Evolutionary conservation across 257 asterid species (phyloP).

Genomic region (Primulina huaijiensis): DNA sequence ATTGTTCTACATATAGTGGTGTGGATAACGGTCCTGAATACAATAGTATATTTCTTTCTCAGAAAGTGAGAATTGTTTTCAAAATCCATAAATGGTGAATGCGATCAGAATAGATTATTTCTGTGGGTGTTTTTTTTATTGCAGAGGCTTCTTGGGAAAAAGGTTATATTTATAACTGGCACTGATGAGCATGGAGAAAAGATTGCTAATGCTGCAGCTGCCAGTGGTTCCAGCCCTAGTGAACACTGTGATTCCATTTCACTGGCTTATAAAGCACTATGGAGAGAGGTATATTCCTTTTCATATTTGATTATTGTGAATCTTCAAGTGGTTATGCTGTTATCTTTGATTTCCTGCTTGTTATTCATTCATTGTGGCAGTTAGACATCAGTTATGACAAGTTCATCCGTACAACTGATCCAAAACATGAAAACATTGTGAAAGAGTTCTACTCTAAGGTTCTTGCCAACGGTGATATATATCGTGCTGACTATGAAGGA

Average conservation of each 20-base stretch:
- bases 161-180: slow-evolving; percentile 84
- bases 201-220: slow-evolving; percentile 87
- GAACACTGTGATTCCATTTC: slow-evolving; percentile 81
- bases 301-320: not conserved
- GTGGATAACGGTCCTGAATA: not conserved
- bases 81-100: slow-evolving; percentile 14
- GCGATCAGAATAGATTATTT: slow-evolving; percentile 6
- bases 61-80: slow-evolving; percentile 10
- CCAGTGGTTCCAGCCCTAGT: slow-evolving; percentile 63
- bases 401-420: slow-evolving; percentile 87
- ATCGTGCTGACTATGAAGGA: slow-evolving; percentile 92
- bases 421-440: slow-evolving; percentile 73
- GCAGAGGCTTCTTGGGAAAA: slow-evolving; percentile 83
- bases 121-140: slow-evolving; percentile 17
- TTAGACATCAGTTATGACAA: slow-evolving; percentile 79
- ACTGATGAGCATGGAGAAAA: slow-evolving; percentile 98
- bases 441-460: slow-evolving; percentile 84
- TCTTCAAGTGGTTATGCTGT: not conserved
- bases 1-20: not conserved
- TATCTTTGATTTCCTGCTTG: slow-evolving; percentile 21
- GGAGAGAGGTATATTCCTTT: slow-evolving; percentile 61
- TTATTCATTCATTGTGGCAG: slow-evolving; percentile 43
- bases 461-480: slow-evolving; percentile 80
- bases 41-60: not conserved
- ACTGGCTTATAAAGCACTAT: slow-evolving; percentile 66